These are phyloP conservation scores for Ogataea ramenticola DNA, from an alignment of 805 yeast species.

Conservation along the genomic window DNA sequence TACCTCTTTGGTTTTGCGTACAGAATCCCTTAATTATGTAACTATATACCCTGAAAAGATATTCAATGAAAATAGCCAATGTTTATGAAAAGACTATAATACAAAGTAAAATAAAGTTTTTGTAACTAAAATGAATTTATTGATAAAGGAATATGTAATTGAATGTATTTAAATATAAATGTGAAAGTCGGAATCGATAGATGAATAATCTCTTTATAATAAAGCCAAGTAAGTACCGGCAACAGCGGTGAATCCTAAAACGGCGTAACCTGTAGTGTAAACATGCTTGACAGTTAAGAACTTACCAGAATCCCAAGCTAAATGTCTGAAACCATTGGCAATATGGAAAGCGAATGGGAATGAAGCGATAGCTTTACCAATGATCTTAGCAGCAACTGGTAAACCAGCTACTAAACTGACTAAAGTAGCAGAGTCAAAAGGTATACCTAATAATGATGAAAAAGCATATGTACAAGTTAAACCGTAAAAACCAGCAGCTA, in stretches of 20 bases:
- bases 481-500: constrained; percentile 75
- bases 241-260: constrained; percentile 55
- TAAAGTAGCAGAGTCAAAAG: constrained; percentile 44
- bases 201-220: constrained; percentile 16
- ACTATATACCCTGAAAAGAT: no score
- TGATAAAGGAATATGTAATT: no score
- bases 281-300: constrained; percentile 82
- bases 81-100: no score
- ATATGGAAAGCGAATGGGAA: constrained; percentile 85
- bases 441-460: constrained; percentile 54
- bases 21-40: no score
- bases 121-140: no score
- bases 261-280: constrained; percentile 84
- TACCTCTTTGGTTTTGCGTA: no score
- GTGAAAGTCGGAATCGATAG: no score
- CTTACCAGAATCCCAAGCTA: constrained; percentile 86
- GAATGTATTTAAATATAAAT: no score
- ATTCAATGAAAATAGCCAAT: no score
- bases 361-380: constrained; percentile 63
- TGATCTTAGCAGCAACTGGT: constrained; percentile 55
- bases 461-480: constrained; percentile 72
- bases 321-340: constrained; percentile 85
- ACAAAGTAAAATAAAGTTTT: no score
- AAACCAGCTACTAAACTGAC: constrained; percentile 52
- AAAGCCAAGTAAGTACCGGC: constrained; percentile 54